Percentiles rank a stretch among this genome's conserved stretches.
Evolutionary conservation across 2,329 filamentous ascomycete species (phyloP).

Genomic region (Bipolaris bicolor): DNA sequence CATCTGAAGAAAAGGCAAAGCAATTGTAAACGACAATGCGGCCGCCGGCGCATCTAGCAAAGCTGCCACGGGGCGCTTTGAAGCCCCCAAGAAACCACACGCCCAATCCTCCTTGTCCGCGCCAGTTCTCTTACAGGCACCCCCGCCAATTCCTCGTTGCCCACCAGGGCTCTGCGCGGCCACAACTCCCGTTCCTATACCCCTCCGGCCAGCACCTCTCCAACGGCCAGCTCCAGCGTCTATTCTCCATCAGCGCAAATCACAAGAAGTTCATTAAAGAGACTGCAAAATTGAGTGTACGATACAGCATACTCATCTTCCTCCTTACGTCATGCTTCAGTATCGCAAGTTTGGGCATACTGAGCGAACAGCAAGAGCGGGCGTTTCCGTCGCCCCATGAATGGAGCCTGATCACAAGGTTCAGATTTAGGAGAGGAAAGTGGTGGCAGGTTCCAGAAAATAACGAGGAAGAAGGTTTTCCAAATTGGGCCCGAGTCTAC

Average conservation of each 20-base stretch:
- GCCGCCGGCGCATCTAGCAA: slow-evolving; percentile 34
- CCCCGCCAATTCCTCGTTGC: slow-evolving; percentile 58
- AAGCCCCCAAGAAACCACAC: slow-evolving; percentile 25
- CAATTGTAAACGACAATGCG: slow-evolving; percentile 37
- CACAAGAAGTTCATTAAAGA: slow-evolving; percentile 72
- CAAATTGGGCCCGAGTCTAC: slow-evolving; percentile 74
- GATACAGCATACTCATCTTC: slow-evolving; percentile 71
- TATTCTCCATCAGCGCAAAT: slow-evolving; percentile 73
- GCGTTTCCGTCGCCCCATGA: slow-evolving; percentile 81
- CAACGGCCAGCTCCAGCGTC: slow-evolving; percentile 63
- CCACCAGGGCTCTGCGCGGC: slow-evolving; percentile 56
- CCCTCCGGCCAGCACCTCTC: slow-evolving; percentile 54
- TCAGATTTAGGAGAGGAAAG: slow-evolving; percentile 66
- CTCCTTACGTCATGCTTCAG: slow-evolving; percentile 65
- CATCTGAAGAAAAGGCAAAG: slow-evolving; percentile 15
- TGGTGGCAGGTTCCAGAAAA: slow-evolving; percentile 58
- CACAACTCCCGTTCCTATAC: slow-evolving; percentile 70
- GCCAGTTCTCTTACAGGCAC: slow-evolving; percentile 65
- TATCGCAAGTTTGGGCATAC: slow-evolving; percentile 68
- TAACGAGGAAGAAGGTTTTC: slow-evolving; percentile 63
- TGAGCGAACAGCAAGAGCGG: slow-evolving; percentile 77
- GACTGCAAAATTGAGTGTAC: slow-evolving; percentile 72
- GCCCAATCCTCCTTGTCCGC: slow-evolving; percentile 40
- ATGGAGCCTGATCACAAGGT: slow-evolving; percentile 75
- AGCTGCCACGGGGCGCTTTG: slow-evolving; percentile 33